These are phyloP conservation scores for Hanseniaspora lindneri DNA, from an alignment of 805 yeast species.

Conservation along the genomic window DNA sequence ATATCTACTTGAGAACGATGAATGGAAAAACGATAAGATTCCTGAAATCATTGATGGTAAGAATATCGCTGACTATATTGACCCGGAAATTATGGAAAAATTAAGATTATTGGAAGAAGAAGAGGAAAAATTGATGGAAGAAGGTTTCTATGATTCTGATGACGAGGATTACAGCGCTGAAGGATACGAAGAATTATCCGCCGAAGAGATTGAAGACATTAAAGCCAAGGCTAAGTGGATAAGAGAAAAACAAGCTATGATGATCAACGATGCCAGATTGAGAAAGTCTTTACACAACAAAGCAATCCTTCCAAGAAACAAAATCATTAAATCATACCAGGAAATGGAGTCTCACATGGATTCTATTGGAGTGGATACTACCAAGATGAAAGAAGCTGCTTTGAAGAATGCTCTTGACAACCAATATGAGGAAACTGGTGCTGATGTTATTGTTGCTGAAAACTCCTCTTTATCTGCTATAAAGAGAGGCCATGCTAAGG, in stretches of 20 bases:
- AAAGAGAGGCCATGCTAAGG: conserved; percentile 26
- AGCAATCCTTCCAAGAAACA: conserved; percentile 83
- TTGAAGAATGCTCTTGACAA: conserved; percentile 30
- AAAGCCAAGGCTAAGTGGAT: conserved; percentile 89
- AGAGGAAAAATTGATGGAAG: conserved; percentile 83
- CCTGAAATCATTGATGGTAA: conserved; percentile 94
- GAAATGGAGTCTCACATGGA: conserved; percentile 86
- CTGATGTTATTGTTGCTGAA: conserved; percentile 61
- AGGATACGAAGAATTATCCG: conserved; percentile 61
- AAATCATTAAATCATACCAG: conserved; percentile 56
- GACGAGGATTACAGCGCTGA: conserved; percentile 51
- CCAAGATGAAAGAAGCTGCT: conserved; percentile 47
- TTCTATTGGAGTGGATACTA: conserved; percentile 77
- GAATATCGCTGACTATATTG: conserved; percentile 94
- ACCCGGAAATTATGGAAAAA: conserved; percentile 87
- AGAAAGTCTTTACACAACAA: conserved; percentile 79
- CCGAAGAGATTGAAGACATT: conserved; percentile 55
- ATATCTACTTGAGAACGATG: conserved; percentile 85
- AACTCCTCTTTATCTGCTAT: conserved; percentile 27
- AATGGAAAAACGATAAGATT: conserved; percentile 95
- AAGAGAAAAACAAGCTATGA: conserved; percentile 85
- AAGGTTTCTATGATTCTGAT: conserved; percentile 93
- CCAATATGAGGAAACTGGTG: conserved; percentile 48
- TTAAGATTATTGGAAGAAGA: conserved; percentile 92
- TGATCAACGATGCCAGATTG: conserved; percentile 78